Base-by-base conservation (phyloP, 495 filamentous ascomycete genomes). In the Jackrogersella multiformis region DNA sequence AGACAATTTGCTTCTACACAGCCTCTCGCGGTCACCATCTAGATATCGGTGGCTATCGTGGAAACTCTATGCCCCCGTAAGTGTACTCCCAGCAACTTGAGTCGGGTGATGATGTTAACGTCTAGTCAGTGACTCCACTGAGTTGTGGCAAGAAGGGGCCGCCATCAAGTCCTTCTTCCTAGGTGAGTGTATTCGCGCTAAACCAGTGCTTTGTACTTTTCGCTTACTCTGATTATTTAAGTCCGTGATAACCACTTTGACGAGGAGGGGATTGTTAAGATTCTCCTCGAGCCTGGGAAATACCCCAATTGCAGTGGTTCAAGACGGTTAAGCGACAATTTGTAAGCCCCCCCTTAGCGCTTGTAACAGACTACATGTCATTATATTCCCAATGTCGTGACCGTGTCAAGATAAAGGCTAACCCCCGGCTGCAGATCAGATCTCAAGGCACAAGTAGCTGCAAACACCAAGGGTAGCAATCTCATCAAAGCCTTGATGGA, bases 11-110 rank as follows among this genome's bases (percentile, higher is more conserved):
- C 69, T 99, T 99, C 78, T 99, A 97, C 73, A 94, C 97, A 6
- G 95, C 94, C 1, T 95, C 92, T 5, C 87, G 95, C 26, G 95
- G 94, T 0, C 95, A 99, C 74, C 95, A 99, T 64, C 94, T 95
- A 1, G 95, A 99, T 74, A 98, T 99, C 67, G 95, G 95, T 9
- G 95, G 95, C 95, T 61, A 85, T 95, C 8, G 94, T 93, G 2
- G 95, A 93, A 15, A 96, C 90, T 39, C 45, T 44, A 98, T 99
- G 95, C 95, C 95, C 0, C 95, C 95, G 3, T 90, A 96, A 62
- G 36, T 61, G n/a, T 1, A 23, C 26, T 38, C 38, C 34, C 16
- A 28, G 26, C 12, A 16, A 15, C 20, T 15, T 32, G 2, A 13
- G 38, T 32, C 60, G 95, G 92, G 3, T 86, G 9, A 36, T n/a